A percentile compares a stretch with the other conserved stretches of the same genome.
These are phyloP conservation scores for Phytophthora fragariae DNA, from an alignment of 352 stramenopile species.

Conservation along the genomic window DNA sequence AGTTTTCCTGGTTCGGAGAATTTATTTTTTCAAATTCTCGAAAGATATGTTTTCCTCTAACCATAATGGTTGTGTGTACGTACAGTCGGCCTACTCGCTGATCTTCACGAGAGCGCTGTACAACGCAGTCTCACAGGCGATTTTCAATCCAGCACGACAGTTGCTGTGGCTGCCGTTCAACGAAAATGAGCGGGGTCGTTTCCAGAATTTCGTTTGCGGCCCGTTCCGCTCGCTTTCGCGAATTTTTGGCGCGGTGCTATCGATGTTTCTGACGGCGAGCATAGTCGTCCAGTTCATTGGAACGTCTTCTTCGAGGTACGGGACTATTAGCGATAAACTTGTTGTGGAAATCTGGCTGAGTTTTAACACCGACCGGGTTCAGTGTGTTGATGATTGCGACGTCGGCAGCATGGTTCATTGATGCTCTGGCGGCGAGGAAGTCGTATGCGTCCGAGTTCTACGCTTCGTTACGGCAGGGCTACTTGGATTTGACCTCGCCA, in stretches of 20 bases:
- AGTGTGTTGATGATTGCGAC: conserved; percentile 73
- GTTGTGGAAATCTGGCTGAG: neutral
- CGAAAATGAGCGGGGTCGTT: conserved; percentile 64
- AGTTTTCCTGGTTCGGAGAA: neutral
- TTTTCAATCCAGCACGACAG: conserved; percentile 88
- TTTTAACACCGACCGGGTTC: conserved; percentile 1
- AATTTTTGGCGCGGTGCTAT: conserved; percentile 77
- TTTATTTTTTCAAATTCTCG: neutral
- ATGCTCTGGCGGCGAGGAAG: conserved; percentile 75
- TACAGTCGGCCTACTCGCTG: conserved; percentile 59
- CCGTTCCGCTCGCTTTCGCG: conserved; percentile 83
- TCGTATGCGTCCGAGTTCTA: conserved; percentile 91
- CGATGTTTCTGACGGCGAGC: conserved; percentile 69
- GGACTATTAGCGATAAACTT: neutral
- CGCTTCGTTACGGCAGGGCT: conserved; percentile 80
- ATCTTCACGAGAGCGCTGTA: conserved; percentile 80
- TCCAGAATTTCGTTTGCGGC: conserved; percentile 84
- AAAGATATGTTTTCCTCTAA: neutral
- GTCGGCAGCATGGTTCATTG: conserved; percentile 69
- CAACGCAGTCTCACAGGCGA: conserved; percentile 78
- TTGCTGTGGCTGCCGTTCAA: conserved; percentile 89
- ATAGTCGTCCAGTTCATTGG: conserved; percentile 58
- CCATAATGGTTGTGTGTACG: neutral
- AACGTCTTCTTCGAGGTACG: conserved; percentile 64
- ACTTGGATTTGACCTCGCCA: conserved; percentile 81